Percentiles rank a stretch among this genome's conserved stretches.
Evolutionary conservation across 345 rosid genomes (phyloP).

Genomic region (Salix brachista): DNA sequence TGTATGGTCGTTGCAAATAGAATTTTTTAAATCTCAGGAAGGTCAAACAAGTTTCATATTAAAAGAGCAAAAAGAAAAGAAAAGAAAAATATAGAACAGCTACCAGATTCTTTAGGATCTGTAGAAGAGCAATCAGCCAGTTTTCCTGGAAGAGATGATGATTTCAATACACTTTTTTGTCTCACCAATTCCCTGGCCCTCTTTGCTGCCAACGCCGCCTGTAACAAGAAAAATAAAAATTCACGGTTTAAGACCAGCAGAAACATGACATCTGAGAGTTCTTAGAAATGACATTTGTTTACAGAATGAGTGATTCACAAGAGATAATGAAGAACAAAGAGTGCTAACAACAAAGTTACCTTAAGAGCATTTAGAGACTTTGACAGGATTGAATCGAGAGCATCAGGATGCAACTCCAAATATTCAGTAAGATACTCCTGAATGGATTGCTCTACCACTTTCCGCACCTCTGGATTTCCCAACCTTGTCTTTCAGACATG

Average conservation of each 20-base stretch:
- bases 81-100: neutral
- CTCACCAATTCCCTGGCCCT: slow-evolving; percentile 96
- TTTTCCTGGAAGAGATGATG: slow-evolving; percentile 98
- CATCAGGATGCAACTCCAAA: slow-evolving; percentile 95
- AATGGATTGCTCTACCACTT: slow-evolving; percentile 86
- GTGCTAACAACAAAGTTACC: slow-evolving; percentile 39
- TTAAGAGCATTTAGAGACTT: slow-evolving; percentile 92
- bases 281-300: neutral
- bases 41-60: neutral
- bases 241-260: neutral
- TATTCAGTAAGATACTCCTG: slow-evolving; percentile 93
- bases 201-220: slow-evolving; percentile 99
- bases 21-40: neutral
- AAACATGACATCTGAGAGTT: neutral
- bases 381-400: slow-evolving; percentile 82
- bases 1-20: neutral
- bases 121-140: slow-evolving; percentile 93
- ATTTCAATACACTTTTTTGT: slow-evolving; percentile 77
- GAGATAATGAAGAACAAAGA: neutral
- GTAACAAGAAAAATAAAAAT: slow-evolving; percentile 17
- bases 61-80: neutral
- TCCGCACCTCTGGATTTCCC: slow-evolving; percentile 99
- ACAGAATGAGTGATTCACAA: neutral
- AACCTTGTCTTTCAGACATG: slow-evolving; percentile 70
- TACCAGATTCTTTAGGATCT: slow-evolving; percentile 93